phyloP scores from a whole-genome alignment of 1,139 yeast genomes.

The Lodderomyces jiufengensis region DNA sequence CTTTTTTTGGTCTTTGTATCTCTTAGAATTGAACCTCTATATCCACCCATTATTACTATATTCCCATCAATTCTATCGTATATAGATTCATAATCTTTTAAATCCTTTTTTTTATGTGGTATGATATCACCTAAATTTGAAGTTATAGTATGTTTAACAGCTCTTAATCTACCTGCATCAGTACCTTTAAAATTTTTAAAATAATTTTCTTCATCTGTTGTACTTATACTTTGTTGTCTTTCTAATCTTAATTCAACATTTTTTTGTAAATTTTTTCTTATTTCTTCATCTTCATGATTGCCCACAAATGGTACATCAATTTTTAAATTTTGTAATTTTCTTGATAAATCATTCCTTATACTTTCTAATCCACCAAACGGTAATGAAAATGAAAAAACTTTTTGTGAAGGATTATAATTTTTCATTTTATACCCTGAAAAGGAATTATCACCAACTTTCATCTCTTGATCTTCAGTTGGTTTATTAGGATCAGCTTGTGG shows the following conservation, averaged over 20 bases:
- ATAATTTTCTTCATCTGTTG: slow-evolving; percentile 60
- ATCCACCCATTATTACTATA: slow-evolving; percentile 79
- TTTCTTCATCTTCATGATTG: slow-evolving; percentile 16
- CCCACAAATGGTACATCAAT: slow-evolving; percentile 23
- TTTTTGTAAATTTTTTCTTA: slow-evolving; percentile 18
- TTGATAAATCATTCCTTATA: slow-evolving; percentile 19
- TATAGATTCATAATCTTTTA: slow-evolving; percentile 28
- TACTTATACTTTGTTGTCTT: slow-evolving; percentile 56
- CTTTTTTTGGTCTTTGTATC: slow-evolving; percentile 62
- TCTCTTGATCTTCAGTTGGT: slow-evolving; percentile 14
- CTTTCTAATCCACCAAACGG: slow-evolving; percentile 30
- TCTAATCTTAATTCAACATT: slow-evolving; percentile 45
- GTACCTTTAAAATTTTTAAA: slow-evolving; percentile 55
- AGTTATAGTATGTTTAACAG: slow-evolving; percentile 60
- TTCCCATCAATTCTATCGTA: slow-evolving; percentile 63
- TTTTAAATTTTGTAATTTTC: slow-evolving; percentile 11
- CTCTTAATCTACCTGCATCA: slow-evolving; percentile 65
- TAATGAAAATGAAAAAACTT: slow-evolving; percentile 41
- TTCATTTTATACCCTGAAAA: slow-evolving; percentile 12
- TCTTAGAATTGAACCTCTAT: slow-evolving; percentile 77
- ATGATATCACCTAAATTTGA: slow-evolving; percentile 36
- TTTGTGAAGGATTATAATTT: slow-evolving; percentile 19
- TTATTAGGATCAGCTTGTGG: slow-evolving; percentile 16
- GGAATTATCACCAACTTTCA: slow-evolving; percentile 8
- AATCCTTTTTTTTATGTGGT: slow-evolving; percentile 27